Conservation (phyloP, 2,329 filamentous ascomycete genomes). For the Pseudocercospora cruenta region DNA sequence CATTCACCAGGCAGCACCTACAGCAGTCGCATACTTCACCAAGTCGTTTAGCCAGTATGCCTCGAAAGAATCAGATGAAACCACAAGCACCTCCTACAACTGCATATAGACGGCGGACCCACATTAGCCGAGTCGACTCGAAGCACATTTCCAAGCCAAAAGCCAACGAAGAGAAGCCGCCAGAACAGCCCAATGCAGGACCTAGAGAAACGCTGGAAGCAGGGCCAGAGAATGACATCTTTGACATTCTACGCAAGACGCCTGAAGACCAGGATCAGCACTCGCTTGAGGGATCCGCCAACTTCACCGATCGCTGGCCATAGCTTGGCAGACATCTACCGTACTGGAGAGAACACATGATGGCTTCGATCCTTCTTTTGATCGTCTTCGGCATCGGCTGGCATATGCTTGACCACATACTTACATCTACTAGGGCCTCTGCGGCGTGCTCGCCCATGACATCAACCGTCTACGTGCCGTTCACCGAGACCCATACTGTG, state of each 20-base stretch:
- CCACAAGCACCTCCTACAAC: neutral
- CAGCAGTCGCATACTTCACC: slow-evolving; percentile 3
- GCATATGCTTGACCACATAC: slow-evolving; percentile 35
- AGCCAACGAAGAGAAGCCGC: neutral
- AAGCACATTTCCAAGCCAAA: neutral
- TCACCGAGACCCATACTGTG: slow-evolving; percentile 33
- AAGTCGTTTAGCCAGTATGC: slow-evolving; percentile 9
- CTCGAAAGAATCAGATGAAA: neutral
- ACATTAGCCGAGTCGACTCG: neutral
- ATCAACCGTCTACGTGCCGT: slow-evolving; percentile 31
- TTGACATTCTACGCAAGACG: too few species aligned
- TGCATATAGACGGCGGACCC: neutral
- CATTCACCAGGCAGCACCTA: slow-evolving; percentile 3
- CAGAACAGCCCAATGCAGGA: neutral
- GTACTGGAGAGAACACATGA: slow-evolving; percentile 10
- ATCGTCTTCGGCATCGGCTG: slow-evolving; percentile 32
- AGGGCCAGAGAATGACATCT: neutral
- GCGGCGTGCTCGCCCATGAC: slow-evolving; percentile 30
- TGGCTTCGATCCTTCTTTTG: slow-evolving; percentile 26
- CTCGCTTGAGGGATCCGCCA: too few species aligned
- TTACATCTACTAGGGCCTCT: slow-evolving; percentile 32
- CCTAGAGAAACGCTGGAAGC: neutral
- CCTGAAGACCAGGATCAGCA: too few species aligned
- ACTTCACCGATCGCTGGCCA: neutral
- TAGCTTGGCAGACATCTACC: neutral